These are phyloP conservation scores for Yamadazyma philogaea DNA, from an alignment of 805 yeast genomes.

Conservation along the genomic window DNA sequence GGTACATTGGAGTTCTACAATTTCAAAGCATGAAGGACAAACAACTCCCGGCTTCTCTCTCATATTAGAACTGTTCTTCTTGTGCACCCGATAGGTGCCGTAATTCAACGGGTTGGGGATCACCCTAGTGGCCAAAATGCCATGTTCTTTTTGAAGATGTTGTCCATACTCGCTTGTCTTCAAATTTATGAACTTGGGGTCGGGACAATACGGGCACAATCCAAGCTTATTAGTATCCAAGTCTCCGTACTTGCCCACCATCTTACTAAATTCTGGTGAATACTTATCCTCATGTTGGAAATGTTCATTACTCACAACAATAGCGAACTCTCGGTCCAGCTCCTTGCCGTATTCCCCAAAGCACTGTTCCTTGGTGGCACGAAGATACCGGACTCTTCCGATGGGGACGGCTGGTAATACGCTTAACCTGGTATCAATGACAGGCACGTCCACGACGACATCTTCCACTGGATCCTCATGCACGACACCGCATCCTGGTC, in stretches of 20 bases:
- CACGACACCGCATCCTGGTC: not conserved
- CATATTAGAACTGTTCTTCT: constrained; percentile 2
- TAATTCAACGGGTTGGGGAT: constrained; percentile 8
- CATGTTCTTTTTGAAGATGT: constrained; percentile 6
- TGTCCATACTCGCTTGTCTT: constrained; percentile 8
- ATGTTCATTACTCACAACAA: constrained; percentile 4
- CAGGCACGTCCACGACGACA: not conserved
- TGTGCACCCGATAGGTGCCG: constrained; percentile 2
- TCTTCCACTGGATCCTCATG: constrained; percentile 1
- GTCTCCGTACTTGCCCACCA: not conserved
- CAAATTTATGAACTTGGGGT: constrained; percentile 1
- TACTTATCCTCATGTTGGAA: constrained; percentile 4
- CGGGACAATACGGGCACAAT: constrained; percentile 9
- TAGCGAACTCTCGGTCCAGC: not conserved
- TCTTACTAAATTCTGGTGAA: constrained; percentile 5
- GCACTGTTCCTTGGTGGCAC: constrained; percentile 3
- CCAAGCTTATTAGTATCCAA: constrained; percentile 2
- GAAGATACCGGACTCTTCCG: constrained; percentile 4
- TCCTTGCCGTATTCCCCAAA: constrained; percentile 1
- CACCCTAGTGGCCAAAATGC: constrained; percentile 5
- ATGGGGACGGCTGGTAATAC: not conserved
- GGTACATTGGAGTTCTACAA: constrained; percentile 6
- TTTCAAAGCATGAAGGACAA: constrained; percentile 7
- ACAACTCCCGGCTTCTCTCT: constrained; percentile 5
- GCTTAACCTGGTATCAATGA: constrained; percentile 3